Conservation (phyloP, 2,329 filamentous ascomycete genomes). For the Botrytis medusae region DNA sequence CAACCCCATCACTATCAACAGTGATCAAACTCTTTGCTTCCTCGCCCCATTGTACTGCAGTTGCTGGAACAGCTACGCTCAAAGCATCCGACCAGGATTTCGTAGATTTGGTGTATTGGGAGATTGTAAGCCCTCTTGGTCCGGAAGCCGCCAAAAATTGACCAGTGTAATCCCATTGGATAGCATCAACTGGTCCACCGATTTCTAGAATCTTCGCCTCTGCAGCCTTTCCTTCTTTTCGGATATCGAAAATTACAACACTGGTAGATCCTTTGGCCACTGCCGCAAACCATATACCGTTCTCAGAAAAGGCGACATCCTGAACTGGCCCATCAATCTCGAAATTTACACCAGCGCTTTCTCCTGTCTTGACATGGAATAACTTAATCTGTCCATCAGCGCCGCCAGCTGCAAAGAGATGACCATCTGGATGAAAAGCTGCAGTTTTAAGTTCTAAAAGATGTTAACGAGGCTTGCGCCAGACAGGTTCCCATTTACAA, state of each 20-base stretch:
- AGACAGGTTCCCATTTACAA: neutral
- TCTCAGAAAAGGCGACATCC: conserved; percentile 85
- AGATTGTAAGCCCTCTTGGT: conserved; percentile 76
- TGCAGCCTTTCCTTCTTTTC: conserved; percentile 82
- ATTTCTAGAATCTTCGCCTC: conserved; percentile 83
- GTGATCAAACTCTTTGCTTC: conserved; percentile 72
- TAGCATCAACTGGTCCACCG: conserved; percentile 71
- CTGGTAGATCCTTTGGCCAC: conserved; percentile 73
- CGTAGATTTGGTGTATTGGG: conserved; percentile 81
- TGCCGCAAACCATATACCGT: conserved; percentile 92
- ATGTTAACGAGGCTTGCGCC: neutral
- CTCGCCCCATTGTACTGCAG: conserved; percentile 74
- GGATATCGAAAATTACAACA: conserved; percentile 86
- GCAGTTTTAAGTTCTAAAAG: conserved; percentile 55
- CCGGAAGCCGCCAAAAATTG: conserved; percentile 87
- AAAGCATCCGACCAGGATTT: conserved; percentile 91
- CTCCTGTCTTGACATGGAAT: conserved; percentile 80
- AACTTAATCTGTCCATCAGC: conserved; percentile 78
- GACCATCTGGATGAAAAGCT: conserved; percentile 95
- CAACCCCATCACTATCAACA: conserved; percentile 70
- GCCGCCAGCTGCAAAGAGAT: conserved; percentile 85
- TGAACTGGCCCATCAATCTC: conserved; percentile 67
- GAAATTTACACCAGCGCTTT: conserved; percentile 70
- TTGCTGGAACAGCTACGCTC: conserved; percentile 70
- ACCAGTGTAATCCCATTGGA: conserved; percentile 92